Percentiles rank a stretch among this genome's conserved stretches.
phyloP scores from a whole-genome alignment of 345 rosid genomes.

The Arabidopsis suecica region DNA sequence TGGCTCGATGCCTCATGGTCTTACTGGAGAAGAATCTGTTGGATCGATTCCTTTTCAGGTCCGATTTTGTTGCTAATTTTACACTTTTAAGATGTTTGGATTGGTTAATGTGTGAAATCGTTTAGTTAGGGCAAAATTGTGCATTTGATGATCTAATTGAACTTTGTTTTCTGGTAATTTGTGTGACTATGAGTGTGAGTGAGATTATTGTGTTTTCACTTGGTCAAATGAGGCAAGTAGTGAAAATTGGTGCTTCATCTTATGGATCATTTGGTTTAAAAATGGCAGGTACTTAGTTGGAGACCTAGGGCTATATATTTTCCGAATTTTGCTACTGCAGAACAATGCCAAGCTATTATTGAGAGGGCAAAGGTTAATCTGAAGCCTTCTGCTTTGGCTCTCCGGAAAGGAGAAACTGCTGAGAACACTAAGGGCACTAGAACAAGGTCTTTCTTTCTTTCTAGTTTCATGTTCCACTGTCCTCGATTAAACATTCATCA shows the following conservation, averaged over 20 bases:
- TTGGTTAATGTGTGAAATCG: conserved; percentile 14
- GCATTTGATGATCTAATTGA: conserved; percentile 6
- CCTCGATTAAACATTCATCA: not conserved
- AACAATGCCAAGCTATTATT: conserved; percentile 63
- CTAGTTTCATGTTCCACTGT: not conserved
- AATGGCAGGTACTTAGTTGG: conserved; percentile 73
- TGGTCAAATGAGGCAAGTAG: not conserved
- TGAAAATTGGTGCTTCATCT: not conserved
- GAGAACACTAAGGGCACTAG: conserved; percentile 75
- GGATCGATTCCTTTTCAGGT: conserved; percentile 85
- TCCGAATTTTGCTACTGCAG: conserved; percentile 66
- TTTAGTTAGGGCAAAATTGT: not conserved
- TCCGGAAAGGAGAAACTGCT: conserved; percentile 71
- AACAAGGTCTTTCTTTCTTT: conserved; percentile 55
- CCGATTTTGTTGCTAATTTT: not conserved
- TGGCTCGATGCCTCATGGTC: conserved; percentile 60
- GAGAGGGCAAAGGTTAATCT: conserved; percentile 57
- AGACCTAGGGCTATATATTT: conserved; percentile 75
- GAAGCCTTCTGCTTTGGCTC: conserved; percentile 69
- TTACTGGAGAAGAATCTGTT: conserved; percentile 63
- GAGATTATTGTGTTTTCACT: no score
- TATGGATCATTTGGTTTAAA: no score
- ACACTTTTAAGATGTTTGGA: not conserved
- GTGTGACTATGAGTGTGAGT: no score
- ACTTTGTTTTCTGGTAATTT: no score